phyloP scores from a whole-genome alignment of 2,329 filamentous ascomycete genomes.

The Pseudogymnoascus sp. region DNA sequence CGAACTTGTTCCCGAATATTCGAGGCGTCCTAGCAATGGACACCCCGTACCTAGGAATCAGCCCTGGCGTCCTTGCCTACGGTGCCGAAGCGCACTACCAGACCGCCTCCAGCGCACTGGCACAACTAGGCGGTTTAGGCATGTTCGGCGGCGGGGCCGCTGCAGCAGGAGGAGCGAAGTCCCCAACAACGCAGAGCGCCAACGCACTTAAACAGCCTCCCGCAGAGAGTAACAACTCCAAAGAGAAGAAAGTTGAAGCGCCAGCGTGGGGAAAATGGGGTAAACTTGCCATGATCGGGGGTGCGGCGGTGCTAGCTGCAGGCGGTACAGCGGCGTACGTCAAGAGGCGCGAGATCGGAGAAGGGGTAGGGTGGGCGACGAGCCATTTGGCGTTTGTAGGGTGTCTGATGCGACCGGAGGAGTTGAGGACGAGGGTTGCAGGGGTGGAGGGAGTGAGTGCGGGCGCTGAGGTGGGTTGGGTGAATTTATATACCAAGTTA shows the following conservation, averaged over 20 bases:
- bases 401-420: slow-evolving; percentile 74
- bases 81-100: slow-evolving; percentile 82
- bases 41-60: slow-evolving; percentile 81
- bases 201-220: slow-evolving; percentile 27
- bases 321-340: slow-evolving; percentile 80
- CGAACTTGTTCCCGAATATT: slow-evolving; percentile 87
- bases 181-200: slow-evolving; percentile 25
- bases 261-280: slow-evolving; percentile 70
- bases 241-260: slow-evolving; percentile 29
- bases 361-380: slow-evolving; percentile 72
- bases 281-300: slow-evolving; percentile 77
- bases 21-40: slow-evolving; percentile 89
- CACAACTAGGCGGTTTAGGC: slow-evolving; percentile 56
- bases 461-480: slow-evolving; percentile 66
- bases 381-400: slow-evolving; percentile 93
- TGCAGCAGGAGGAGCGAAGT: slow-evolving; percentile 20
- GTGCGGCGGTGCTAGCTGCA: slow-evolving; percentile 71
- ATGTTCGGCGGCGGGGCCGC: slow-evolving; percentile 54
- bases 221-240: slow-evolving; percentile 35
- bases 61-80: slow-evolving; percentile 75
- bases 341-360: slow-evolving; percentile 70
- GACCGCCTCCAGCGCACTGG: slow-evolving; percentile 60
- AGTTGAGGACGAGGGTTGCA: slow-evolving; percentile 67
- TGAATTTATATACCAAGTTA: slow-evolving; percentile 80
- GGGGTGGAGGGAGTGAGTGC: slow-evolving; percentile 55